Base-by-base conservation (phyloP, 768 basidiomycete genomes). In the Suillus subalutaceus region DNA sequence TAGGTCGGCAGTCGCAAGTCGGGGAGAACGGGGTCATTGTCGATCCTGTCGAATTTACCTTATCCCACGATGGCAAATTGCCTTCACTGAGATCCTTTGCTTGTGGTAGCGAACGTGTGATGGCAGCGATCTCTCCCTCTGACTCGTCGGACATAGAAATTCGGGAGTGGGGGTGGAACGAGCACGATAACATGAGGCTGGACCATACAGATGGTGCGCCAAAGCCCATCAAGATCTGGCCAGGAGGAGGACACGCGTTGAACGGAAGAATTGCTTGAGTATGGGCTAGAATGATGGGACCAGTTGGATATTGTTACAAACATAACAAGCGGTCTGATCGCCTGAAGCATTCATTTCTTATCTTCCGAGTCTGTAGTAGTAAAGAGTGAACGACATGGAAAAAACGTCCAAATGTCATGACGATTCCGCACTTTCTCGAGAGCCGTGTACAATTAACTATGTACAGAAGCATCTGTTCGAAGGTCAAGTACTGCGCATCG, bases 91-190 rank as follows among this genome's bases (percentile, higher is more conserved):
- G 66, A 41, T 66, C 32, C 23, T 62, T 96, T 16, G 85, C 84
- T 0, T 92, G 90, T 64, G 94, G 96, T 23, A 94, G 92, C 70
- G 96, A 98, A 76, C 95, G 2, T 26, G 26, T 26, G 26, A 77
- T 97, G 13, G 77, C 77, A 20, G 69, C 82, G 1, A 63, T 65
- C 56, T 61, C 68, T 4, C 46, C 26, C 20, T 80, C 68, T 48
- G 62, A 48, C 18, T 52, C 63, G 30, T 38, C 52, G 10, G 67
- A 62, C 9, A 66, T 70, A 2, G 83, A 86, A 68, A 84, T 96
- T 0, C 92, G 88, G 86, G 92, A 88, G 0, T 97, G 96, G 93
- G 96, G 96, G 0, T 98, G 97, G 96, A 99, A 98, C 75, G 97
- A 99, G 76, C 96, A 98, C 73, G 97, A 97, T 8, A 98, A 97